Conservation (phyloP, 2,329 filamentous ascomycete genomes). For the Cladophialophora exuberans region DNA sequence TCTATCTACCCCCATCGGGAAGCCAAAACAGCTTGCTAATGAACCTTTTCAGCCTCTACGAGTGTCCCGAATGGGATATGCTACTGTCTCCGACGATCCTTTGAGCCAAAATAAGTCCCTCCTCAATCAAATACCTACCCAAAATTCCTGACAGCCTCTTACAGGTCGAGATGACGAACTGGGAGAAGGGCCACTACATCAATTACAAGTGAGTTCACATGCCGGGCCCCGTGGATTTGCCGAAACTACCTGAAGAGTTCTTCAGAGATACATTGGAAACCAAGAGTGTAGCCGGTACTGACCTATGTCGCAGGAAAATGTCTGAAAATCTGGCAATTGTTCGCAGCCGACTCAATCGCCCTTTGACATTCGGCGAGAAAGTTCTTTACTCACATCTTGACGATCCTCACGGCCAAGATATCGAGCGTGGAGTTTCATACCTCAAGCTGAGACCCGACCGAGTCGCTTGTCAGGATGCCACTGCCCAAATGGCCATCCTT, state of each 20-base stretch:
- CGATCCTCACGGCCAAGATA: slow-evolving; percentile 93
- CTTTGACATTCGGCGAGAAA: slow-evolving; percentile 96
- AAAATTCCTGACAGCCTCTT: slow-evolving; percentile 19
- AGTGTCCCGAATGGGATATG: slow-evolving; percentile 32
- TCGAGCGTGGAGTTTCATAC: slow-evolving; percentile 93
- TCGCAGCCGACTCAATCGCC: slow-evolving; percentile 84
- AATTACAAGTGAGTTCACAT: slow-evolving; percentile 72
- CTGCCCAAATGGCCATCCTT: slow-evolving; percentile 98
- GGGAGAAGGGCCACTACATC: slow-evolving; percentile 95
- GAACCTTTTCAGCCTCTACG: slow-evolving; percentile 36
- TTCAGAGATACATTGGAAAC: too few species aligned
- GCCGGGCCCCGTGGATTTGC: background rate
- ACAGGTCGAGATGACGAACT: slow-evolving; percentile 92
- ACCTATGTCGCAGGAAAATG: slow-evolving; percentile 76
- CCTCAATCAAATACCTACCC: background rate
- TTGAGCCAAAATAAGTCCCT: slow-evolving; percentile 72
- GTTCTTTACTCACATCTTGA: slow-evolving; percentile 98
- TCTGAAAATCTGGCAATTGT: slow-evolving; percentile 94
- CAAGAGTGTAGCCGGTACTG: background rate
- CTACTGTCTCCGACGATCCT: slow-evolving; percentile 67
- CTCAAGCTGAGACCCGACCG: slow-evolving; percentile 95
- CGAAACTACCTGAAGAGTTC: background rate
- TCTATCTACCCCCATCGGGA: slow-evolving; percentile 12
- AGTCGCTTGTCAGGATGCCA: slow-evolving; percentile 99
- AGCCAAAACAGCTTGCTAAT: slow-evolving; percentile 13